phyloP scores from a whole-genome alignment of 2,329 filamentous ascomycete genomes.

The Colletotrichum noveboracense region DNA sequence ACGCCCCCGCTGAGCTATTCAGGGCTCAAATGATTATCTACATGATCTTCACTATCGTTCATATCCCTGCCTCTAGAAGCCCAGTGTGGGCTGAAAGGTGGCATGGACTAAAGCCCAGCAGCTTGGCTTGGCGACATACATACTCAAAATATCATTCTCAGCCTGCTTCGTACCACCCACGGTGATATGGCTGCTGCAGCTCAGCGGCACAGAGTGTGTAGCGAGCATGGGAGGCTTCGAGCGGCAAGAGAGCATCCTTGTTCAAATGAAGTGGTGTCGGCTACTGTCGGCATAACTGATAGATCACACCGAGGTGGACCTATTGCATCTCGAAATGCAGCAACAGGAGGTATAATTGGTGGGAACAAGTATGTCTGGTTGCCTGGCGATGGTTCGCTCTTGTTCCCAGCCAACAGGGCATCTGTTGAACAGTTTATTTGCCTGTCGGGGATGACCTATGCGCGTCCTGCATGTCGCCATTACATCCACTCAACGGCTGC shows the following conservation, averaged over 20 bases:
- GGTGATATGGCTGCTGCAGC: not conserved
- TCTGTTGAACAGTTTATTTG: not conserved
- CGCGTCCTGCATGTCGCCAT: not conserved
- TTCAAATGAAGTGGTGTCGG: not conserved
- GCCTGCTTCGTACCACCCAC: not conserved
- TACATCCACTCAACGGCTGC: not conserved
- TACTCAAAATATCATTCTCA: not conserved
- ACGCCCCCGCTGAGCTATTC: too few relatives aligned
- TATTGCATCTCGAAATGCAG: not conserved
- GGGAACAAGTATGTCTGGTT: not conserved
- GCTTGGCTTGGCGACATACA: not conserved
- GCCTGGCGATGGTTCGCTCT: not conserved
- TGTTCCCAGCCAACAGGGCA: not conserved
- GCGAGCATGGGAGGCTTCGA: not conserved
- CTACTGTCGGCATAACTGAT: not conserved
- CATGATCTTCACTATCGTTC: too few relatives aligned
- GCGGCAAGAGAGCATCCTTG: not conserved
- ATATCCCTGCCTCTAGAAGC: too few relatives aligned
- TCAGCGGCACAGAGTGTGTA: not conserved
- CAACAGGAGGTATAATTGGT: not conserved
- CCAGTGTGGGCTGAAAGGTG: not conserved
- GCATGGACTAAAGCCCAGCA: not conserved
- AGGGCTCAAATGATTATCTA: too few relatives aligned
- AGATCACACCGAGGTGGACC: not conserved
- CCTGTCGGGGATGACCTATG: not conserved